Percentiles rank a stretch among this genome's conserved stretches.
Conservation (phyloP, 2,329 filamentous ascomycete genomes). For the Colletotrichum graminicola region DNA sequence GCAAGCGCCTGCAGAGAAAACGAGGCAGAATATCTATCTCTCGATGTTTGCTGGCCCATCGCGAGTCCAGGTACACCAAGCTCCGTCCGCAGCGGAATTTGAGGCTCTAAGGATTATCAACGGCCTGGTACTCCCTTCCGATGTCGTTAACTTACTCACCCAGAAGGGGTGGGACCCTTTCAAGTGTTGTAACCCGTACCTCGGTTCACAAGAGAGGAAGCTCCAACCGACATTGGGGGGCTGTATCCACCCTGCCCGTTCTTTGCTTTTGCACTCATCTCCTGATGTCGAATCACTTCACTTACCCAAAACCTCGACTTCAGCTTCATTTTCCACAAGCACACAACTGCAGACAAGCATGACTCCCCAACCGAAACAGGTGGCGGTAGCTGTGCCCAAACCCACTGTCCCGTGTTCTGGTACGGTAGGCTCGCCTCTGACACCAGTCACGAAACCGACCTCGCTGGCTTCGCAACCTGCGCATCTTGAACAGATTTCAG, state of each 20-base stretch:
- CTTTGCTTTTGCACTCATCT: background rate
- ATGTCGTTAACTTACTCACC: background rate
- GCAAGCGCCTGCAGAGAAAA: background rate
- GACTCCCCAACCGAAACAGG: background rate
- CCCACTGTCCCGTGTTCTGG: no score
- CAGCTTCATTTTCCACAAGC: no score
- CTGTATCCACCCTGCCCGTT: background rate
- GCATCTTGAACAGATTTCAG: background rate
- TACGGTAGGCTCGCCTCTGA: background rate
- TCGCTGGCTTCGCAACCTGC: background rate
- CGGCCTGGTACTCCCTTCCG: background rate
- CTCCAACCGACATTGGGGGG: background rate
- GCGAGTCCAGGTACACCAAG: background rate
- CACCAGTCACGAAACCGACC: background rate
- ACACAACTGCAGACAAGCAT: background rate
- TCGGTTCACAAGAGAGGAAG: background rate
- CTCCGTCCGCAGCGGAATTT: background rate
- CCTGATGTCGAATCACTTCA: background rate
- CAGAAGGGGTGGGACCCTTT: background rate
- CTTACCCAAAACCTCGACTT: no score
- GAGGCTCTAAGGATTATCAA: conserved; percentile 12
- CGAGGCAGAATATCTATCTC: background rate
- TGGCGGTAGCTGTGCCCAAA: background rate
- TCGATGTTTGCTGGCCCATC: background rate
- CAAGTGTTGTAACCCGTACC: background rate